These are phyloP conservation scores for Eucalyptus albens DNA, from an alignment of 345 rosid genomes.

Conservation along the genomic window DNA sequence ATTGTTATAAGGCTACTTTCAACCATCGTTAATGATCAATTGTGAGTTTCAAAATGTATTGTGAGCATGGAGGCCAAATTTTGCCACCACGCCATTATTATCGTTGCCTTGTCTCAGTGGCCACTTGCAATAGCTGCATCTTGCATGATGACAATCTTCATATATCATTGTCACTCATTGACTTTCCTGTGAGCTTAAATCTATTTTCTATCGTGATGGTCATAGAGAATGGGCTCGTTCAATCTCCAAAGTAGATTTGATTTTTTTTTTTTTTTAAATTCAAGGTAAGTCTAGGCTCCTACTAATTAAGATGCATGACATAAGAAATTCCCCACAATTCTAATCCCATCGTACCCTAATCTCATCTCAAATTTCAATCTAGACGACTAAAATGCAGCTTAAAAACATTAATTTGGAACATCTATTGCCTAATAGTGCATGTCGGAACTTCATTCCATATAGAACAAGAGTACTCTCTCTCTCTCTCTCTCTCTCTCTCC, in stretches of 20 bases:
- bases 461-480: not conserved
- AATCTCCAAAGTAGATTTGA: not conserved
- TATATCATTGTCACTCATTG: rapidly evolving
- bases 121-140: not conserved
- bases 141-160: not conserved
- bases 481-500: not conserved
- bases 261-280: not conserved
- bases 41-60: rapidly evolving
- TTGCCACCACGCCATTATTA: too few species aligned
- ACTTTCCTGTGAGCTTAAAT: rapidly evolving
- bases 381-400: not conserved
- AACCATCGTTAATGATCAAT: rapidly evolving
- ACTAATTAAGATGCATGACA: too few species aligned
- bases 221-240: too few species aligned
- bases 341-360: not conserved
- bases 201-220: rapidly evolving
- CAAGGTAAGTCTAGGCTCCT: rapidly evolving
- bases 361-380: not conserved
- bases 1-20: not conserved
- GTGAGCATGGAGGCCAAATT: rapidly evolving
- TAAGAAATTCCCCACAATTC: not conserved
- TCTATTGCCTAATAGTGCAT: not conserved
- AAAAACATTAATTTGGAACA: not conserved
- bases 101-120: not conserved
- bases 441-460: not conserved